phyloP scores from a whole-genome alignment of 805 yeast species.

The Pichia nakasei region DNA sequence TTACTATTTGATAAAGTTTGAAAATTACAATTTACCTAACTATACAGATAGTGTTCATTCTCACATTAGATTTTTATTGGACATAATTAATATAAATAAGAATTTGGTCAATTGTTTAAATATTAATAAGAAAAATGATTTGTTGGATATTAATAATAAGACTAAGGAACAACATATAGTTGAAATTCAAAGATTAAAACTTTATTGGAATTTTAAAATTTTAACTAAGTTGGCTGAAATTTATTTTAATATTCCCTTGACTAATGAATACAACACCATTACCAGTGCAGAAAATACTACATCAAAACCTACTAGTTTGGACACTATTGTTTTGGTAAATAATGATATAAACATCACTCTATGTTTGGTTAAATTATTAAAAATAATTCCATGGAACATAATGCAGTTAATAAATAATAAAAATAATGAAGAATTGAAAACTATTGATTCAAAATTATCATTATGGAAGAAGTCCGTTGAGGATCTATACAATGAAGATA shows the following conservation, averaged over 20 bases:
- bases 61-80: conserved; percentile 29
- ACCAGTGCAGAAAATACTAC: conserved; percentile 7
- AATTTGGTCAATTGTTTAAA: conserved; percentile 37
- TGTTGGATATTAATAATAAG: not conserved
- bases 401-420: conserved; percentile 14
- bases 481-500: conserved; percentile 16
- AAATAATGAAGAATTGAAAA: conserved; percentile 10
- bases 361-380: conserved; percentile 25
- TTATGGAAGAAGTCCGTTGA: conserved; percentile 20
- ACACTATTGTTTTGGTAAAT: conserved; percentile 26
- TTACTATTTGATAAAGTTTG: conserved; percentile 37
- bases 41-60: conserved; percentile 23
- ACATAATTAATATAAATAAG: conserved; percentile 34
- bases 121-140: conserved; percentile 23
- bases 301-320: conserved; percentile 27
- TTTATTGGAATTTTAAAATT: conserved; percentile 37
- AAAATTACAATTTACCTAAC: conserved; percentile 18
- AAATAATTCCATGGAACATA: conserved; percentile 25
- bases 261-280: conserved; percentile 2
- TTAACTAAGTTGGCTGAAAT: conserved; percentile 24
- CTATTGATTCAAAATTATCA: conserved; percentile 19
- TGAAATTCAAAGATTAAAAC: conserved; percentile 29
- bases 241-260: conserved; percentile 16
- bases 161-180: conserved; percentile 13
- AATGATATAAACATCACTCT: conserved; percentile 28